Percentiles rank a stretch among this genome's conserved stretches.
Conservation (phyloP, 352 stramenopile genomes). For the Globisporangium mamillatum region DNA sequence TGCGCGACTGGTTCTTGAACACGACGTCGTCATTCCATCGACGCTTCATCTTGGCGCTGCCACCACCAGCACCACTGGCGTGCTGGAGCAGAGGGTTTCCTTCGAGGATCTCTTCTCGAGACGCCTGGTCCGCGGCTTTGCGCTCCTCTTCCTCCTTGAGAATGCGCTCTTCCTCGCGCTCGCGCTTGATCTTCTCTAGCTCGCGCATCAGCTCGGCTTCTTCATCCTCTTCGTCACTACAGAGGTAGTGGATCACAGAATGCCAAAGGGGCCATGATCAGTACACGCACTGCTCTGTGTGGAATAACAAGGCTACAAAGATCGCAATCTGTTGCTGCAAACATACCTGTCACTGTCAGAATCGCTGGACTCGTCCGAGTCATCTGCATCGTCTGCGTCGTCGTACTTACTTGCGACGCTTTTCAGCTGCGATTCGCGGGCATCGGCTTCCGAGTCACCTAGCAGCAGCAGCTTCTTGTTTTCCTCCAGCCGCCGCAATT, state of each 20-base stretch:
- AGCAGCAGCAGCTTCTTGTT: constrained; percentile 83
- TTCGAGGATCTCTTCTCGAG: constrained; percentile 91
- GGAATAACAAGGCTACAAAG: neutral
- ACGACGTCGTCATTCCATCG: constrained; percentile 99
- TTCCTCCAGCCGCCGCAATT: constrained; percentile 65
- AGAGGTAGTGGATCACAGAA: neutral
- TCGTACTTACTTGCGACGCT: constrained; percentile 89
- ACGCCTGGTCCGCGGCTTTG: constrained; percentile 71
- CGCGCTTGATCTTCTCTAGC: constrained; percentile 97
- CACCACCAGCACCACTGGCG: constrained; percentile 14
- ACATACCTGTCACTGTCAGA: constrained; percentile 72
- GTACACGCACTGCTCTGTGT: neutral
- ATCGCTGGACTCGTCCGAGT: constrained; percentile 62
- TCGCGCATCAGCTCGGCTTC: constrained; percentile 96
- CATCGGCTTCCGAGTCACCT: constrained; percentile 68
- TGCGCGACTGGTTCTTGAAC: constrained; percentile 98
- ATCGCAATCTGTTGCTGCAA: neutral
- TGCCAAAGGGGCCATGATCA: neutral
- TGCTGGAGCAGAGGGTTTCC: constrained; percentile 91
- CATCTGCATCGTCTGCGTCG: constrained; percentile 84
- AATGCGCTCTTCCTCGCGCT: constrained; percentile 91
- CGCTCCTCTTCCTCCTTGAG: constrained; percentile 89
- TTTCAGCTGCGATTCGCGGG: constrained; percentile 82
- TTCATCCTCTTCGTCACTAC: constrained; percentile 93
- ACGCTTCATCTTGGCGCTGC: constrained; percentile 87